A percentile compares a stretch with the other conserved stretches of the same genome.
These are phyloP conservation scores for Podaxis rugospora DNA, from an alignment of 768 basidiomycete species.

Conservation along the genomic window DNA sequence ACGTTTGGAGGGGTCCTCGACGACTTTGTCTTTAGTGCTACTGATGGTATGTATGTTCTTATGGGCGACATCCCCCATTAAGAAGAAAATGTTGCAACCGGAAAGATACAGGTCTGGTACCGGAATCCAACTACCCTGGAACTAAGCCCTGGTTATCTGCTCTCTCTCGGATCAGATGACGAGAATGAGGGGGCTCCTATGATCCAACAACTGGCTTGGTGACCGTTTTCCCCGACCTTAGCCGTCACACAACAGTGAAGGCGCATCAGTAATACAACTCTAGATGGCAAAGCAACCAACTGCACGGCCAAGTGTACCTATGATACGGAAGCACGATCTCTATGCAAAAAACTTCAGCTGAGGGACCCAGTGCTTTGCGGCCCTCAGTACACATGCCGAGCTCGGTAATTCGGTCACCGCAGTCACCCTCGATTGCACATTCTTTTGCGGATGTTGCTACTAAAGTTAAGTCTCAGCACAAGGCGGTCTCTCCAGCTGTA, in stretches of 20 bases:
- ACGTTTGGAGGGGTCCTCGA: background rate
- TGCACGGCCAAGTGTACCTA: background rate
- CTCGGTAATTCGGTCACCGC: background rate
- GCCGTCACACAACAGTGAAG: background rate
- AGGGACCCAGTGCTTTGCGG: background rate
- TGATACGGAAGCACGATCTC: background rate
- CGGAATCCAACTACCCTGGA: background rate
- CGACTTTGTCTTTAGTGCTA: background rate
- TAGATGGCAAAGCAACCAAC: background rate
- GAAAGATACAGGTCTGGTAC: constrained; percentile 1
- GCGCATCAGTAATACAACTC: background rate
- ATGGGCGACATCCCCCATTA: background rate
- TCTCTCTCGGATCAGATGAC: background rate
- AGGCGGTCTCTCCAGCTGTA: background rate
- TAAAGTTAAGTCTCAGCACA: background rate
- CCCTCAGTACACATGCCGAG: background rate
- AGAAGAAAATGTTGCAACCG: background rate
- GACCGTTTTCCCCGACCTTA: background rate
- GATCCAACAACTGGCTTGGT: constrained; percentile 1
- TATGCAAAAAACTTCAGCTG: background rate
- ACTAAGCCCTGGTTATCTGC: background rate
- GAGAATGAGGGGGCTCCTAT: background rate
- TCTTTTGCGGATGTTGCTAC: background rate
- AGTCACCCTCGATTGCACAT: background rate
- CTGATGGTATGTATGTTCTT: background rate